Conservation (phyloP, 2,329 filamentous ascomycete species). For the Ambrosiella xylebori region DNA sequence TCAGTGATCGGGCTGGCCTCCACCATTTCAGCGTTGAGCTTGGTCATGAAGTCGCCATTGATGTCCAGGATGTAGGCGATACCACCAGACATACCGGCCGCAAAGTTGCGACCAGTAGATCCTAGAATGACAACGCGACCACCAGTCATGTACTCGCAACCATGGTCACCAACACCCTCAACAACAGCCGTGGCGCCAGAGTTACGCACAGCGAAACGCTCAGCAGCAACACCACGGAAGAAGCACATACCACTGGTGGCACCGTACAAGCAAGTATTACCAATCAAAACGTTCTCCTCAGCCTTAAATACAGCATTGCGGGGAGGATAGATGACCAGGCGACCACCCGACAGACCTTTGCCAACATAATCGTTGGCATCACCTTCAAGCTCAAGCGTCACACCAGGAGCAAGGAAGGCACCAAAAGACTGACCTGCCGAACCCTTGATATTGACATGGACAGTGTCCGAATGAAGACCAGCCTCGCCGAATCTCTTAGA, state of each 20-base stretch:
- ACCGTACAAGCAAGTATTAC: slow-evolving; percentile 90
- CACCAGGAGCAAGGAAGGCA: slow-evolving; percentile 80
- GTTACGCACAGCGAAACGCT: slow-evolving; percentile 93
- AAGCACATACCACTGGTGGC: slow-evolving; percentile 81
- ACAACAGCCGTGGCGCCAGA: slow-evolving; percentile 92
- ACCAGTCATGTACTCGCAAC: slow-evolving; percentile 98
- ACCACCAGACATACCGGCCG: slow-evolving; percentile 95
- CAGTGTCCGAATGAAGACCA: slow-evolving; percentile 78
- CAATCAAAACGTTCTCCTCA: slow-evolving; percentile 86
- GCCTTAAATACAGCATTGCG: slow-evolving; percentile 84
- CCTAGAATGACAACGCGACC: slow-evolving; percentile 78
- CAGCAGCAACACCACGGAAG: slow-evolving; percentile 92
- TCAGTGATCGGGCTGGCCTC: slow-evolving; percentile 74
- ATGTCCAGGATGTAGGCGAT: slow-evolving; percentile 91
- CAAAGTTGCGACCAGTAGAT: slow-evolving; percentile 86
- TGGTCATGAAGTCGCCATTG: slow-evolving; percentile 72
- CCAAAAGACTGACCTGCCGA: slow-evolving; percentile 95
- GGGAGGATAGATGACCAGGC: slow-evolving; percentile 83
- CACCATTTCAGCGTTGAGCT: slow-evolving; percentile 97
- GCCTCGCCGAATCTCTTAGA: slow-evolving; percentile 81
- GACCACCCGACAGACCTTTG: slow-evolving; percentile 85
- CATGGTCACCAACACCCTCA: slow-evolving; percentile 89
- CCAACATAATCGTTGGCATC: slow-evolving; percentile 95
- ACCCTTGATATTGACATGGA: slow-evolving; percentile 91
- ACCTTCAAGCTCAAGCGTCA: slow-evolving; percentile 88